Evolutionary conservation across 2,329 filamentous ascomycete species (phyloP).

Genomic region (Fusarium sterilihyphosum): DNA sequence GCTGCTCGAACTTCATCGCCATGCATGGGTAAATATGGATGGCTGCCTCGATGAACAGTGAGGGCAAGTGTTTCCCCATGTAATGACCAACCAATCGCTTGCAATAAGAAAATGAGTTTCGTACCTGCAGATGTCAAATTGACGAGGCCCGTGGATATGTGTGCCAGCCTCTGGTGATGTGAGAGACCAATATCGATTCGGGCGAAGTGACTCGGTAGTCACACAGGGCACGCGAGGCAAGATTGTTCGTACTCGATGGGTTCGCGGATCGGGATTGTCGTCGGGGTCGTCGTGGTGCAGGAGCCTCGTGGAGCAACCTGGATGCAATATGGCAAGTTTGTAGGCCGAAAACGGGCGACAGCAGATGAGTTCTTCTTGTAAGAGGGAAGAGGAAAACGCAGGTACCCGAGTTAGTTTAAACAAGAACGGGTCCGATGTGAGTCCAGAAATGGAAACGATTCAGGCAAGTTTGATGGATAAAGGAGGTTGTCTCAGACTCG

Average conservation of each 20-base stretch:
- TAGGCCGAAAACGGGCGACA: constrained; percentile 33
- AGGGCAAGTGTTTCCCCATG: not conserved
- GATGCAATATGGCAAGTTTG: constrained; percentile 38
- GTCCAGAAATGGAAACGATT: constrained; percentile 33
- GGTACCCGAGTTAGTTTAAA: constrained; percentile 17
- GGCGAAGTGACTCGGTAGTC: constrained; percentile 1
- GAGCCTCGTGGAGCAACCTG: constrained; percentile 26
- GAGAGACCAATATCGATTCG: not conserved
- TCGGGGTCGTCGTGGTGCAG: constrained; percentile 18
- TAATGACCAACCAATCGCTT: not conserved
- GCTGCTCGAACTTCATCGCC: not conserved
- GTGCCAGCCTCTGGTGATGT: constrained; percentile 11
- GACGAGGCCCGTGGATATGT: not conserved
- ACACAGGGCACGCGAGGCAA: constrained; percentile 10
- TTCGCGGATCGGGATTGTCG: constrained; percentile 2
- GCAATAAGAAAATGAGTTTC: not conserved
- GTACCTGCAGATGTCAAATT: constrained; percentile 31
- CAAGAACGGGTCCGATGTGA: constrained; percentile 25
- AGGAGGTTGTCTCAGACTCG: constrained; percentile 42
- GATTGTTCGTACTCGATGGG: constrained; percentile 24
- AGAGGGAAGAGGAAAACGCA: constrained; percentile 23
- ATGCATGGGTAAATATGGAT: not conserved
- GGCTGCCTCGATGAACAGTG: not conserved
- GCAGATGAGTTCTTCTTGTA: constrained; percentile 37
- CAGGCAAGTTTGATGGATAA: constrained; percentile 33